Percentiles rank a stretch among this genome's conserved stretches.
Evolutionary conservation across 768 basidiomycete genomes (phyloP).

Genomic region (Gymnopilus junonius): DNA sequence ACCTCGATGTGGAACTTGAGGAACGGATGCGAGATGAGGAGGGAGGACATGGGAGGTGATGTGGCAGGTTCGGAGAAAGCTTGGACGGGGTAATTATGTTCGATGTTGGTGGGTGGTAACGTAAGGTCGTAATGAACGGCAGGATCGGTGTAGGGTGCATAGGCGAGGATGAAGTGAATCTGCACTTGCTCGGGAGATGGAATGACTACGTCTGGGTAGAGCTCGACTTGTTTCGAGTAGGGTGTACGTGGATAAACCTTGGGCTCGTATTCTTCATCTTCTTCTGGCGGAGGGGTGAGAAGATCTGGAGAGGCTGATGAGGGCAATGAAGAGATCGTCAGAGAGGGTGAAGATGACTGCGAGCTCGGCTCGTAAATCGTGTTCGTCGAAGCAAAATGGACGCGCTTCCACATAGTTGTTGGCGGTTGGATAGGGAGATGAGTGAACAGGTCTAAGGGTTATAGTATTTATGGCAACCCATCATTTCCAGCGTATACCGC

Average conservation of each 20-base stretch:
- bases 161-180: constrained; percentile 48
- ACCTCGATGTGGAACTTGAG: constrained; percentile 40
- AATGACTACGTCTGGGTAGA: constrained; percentile 25
- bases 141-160: constrained; percentile 35
- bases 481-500: constrained; percentile 10
- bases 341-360: constrained; percentile 41
- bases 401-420: constrained; percentile 40
- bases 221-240: constrained; percentile 26
- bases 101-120: constrained; percentile 31
- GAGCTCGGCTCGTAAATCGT: constrained; percentile 39
- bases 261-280: constrained; percentile 23
- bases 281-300: constrained; percentile 39
- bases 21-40: constrained; percentile 39
- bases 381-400: constrained; percentile 45
- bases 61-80: constrained; percentile 49
- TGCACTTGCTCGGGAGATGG: constrained; percentile 37
- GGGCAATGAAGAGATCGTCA: constrained; percentile 39
- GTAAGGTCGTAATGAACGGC: constrained; percentile 44
- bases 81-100: constrained; percentile 22
- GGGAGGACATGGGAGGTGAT: constrained; percentile 39
- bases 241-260: constrained; percentile 35
- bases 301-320: constrained; percentile 40
- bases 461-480: constrained; percentile 32
- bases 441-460: constrained; percentile 30
- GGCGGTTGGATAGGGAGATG: constrained; percentile 20